Base-by-base conservation (phyloP, 495 filamentous ascomycete species). In the Podospora didyma region DNA sequence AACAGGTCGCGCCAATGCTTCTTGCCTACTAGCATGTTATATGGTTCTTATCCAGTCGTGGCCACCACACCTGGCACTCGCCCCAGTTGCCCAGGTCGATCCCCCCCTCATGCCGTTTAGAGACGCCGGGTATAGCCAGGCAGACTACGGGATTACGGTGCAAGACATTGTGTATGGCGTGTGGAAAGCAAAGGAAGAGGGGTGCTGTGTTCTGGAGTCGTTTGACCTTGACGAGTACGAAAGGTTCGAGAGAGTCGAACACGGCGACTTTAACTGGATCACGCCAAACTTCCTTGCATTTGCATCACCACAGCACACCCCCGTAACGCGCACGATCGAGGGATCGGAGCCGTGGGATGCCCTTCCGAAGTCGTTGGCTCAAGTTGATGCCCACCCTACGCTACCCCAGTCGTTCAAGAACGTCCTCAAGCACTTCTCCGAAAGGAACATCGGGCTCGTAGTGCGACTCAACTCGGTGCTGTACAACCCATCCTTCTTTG, bases 221-320 rank as follows among this genome's bases (percentile, higher is more conserved):
- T 99, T 97, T 62, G 90, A 88, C 50, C 79, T 99, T 2, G 92
- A 96, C 75, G 94, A 97, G 84, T 97, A 99, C 66, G 94, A 99
- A 73, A 87, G 83, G 65, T 99, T 82, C 60, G 94, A 99, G 72
- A 82, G 94, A 52, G 94, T 97, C 2, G 95, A 99, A 63, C 92
- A 96, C 79, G 94, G 94, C 54, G 94, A 99, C 72, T 99, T 99
- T 87, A 99, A 99, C 78, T 99, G 94, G 94, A 79, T 99, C 46
- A 95, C 92, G 11, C 92, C 92, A 14, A 77, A 89, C 57, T 99
- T 99, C 73, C 82, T 99, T 14, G 94, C 94, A 17, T 97, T 99
- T 67, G 94, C 94, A 16, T 97, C 93, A 14, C 94, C 94, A 10
- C 92, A 97, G 67, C 86, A 88, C 63, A 79, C 81, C 48, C 91